Conservation (phyloP, 2,329 filamentous ascomycete genomes). For the Aspergillus ibericus region DNA sequence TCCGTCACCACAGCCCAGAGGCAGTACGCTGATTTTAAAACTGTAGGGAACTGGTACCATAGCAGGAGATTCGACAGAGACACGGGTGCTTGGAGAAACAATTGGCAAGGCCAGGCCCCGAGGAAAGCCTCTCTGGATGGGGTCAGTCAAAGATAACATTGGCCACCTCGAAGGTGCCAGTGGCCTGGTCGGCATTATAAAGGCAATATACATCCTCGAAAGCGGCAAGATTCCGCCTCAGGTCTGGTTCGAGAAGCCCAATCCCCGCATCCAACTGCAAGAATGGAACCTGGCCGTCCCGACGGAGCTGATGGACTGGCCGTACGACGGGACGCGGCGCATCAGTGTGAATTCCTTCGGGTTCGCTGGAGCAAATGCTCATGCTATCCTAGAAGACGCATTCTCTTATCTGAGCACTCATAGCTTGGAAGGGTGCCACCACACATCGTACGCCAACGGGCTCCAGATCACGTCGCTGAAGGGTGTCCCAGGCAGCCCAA, state of each 20-base stretch:
- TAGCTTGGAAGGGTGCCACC: background rate
- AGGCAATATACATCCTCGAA: constrained; percentile 12
- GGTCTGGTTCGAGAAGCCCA: constrained; percentile 10
- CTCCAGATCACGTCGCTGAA: too few relatives aligned
- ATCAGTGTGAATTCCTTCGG: constrained; percentile 41
- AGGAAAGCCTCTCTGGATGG: constrained; percentile 14
- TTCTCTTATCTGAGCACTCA: constrained; percentile 4
- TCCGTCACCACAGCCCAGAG: too few relatives aligned
- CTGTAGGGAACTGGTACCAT: constrained; percentile 15
- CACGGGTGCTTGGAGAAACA: constrained; percentile 4
- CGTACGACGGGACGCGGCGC: constrained; percentile 24
- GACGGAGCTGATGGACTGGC: constrained; percentile 26
- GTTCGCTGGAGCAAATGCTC: constrained; percentile 36
- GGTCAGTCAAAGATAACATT: constrained; percentile 16
- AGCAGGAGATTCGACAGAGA: constrained; percentile 20
- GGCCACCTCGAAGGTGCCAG: constrained; percentile 18
- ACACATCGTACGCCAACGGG: background rate
- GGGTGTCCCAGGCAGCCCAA: too few relatives aligned
- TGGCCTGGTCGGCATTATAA: constrained; percentile 25
- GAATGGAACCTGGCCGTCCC: background rate
- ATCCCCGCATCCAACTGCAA: constrained; percentile 10
- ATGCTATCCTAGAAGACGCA: constrained; percentile 35
- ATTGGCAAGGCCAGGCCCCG: background rate
- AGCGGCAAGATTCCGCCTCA: constrained; percentile 10
- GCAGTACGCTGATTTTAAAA: background rate